Evolutionary conservation across 1,139 yeast species (phyloP).

Genomic region (Geotrichum restrictum): DNA sequence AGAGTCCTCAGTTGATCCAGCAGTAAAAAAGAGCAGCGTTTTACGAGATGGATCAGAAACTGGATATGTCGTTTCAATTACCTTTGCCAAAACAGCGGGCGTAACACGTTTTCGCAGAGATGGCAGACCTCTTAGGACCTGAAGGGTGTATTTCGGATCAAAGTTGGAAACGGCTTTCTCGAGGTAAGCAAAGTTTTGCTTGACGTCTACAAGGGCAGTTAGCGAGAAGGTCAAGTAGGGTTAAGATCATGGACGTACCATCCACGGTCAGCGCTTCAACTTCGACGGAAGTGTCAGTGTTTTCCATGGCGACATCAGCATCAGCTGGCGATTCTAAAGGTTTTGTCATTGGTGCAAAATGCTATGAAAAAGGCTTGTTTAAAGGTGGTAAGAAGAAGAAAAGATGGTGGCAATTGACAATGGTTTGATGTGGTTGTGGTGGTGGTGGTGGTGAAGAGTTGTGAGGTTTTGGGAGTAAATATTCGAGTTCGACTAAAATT

Average conservation of each 20-base stretch:
- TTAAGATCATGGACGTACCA: conserved; percentile 21
- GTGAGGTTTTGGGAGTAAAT: conserved; percentile 8
- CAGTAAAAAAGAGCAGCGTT: conserved; percentile 44
- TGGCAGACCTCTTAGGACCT: conserved; percentile 79
- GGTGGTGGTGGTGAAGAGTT: conserved; percentile 14
- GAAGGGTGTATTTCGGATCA: conserved; percentile 84
- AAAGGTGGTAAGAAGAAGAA: conserved; percentile 4
- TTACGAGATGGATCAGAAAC: conserved; percentile 44
- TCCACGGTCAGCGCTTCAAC: conserved; percentile 20
- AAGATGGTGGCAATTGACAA: background rate
- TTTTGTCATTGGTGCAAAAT: conserved; percentile 7
- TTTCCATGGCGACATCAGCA: conserved; percentile 16
- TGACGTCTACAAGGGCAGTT: conserved; percentile 47
- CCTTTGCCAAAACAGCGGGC: conserved; percentile 50
- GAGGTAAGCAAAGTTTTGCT: conserved; percentile 52
- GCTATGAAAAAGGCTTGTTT: background rate
- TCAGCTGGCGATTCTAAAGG: conserved; percentile 11
- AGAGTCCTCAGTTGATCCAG: conserved; percentile 19
- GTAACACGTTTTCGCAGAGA: conserved; percentile 63
- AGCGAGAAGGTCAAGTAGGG: too few relatives aligned
- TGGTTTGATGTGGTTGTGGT: conserved; percentile 15
- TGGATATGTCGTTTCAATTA: conserved; percentile 56
- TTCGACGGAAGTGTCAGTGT: conserved; percentile 13
- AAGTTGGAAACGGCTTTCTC: conserved; percentile 69
- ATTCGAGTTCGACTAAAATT: too few relatives aligned